Evolutionary conservation across 345 rosid species (phyloP).

Genomic region (Syzygium jambos): DNA sequence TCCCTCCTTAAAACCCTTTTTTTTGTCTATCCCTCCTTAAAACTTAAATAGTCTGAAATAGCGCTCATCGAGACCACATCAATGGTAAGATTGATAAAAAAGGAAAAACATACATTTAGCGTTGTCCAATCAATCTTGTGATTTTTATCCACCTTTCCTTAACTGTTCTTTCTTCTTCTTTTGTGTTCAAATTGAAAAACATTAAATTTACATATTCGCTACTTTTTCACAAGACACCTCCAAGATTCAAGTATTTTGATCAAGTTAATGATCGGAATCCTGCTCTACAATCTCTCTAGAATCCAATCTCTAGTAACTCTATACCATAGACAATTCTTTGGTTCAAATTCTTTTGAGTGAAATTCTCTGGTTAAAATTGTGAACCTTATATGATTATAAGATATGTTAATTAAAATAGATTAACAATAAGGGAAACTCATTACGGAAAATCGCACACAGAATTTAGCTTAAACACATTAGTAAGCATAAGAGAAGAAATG

Average conservation of each 20-base stretch:
- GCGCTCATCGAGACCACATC: not conserved
- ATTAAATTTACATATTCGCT: not conserved
- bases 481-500: not conserved
- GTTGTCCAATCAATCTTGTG: not conserved
- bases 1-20: not conserved
- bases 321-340: not conserved
- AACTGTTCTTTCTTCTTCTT: not conserved
- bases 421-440: not conserved
- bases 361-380: not conserved
- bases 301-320: not conserved
- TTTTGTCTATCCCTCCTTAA: not conserved
- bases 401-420: not conserved
- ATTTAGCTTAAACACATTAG: not conserved
- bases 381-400: not conserved
- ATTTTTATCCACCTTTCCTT: not conserved
- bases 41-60: not conserved
- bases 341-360: not conserved
- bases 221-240: not conserved
- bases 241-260: not conserved
- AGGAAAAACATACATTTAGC: not conserved
- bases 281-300: not conserved
- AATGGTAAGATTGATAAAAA: not conserved
- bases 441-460: not conserved
- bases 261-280: not conserved
- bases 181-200: not conserved